Percentiles rank a stretch among this genome's conserved stretches.
Evolutionary conservation across 345 rosid species (phyloP).

Genomic region (Balakata baccata): DNA sequence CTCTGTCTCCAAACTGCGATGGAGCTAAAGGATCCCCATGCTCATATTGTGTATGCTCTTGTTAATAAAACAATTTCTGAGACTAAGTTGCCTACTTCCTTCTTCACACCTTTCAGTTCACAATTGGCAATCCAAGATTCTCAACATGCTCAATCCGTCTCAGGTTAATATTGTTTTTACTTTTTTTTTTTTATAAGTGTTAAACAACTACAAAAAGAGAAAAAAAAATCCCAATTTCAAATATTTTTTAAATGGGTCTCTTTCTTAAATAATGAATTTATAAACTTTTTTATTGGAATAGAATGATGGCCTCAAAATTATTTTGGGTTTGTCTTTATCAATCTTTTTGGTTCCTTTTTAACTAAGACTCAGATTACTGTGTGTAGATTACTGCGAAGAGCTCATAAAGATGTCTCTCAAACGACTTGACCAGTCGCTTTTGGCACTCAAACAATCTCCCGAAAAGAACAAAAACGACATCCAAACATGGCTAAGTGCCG

Average conservation of each 20-base stretch:
- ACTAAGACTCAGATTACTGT: background rate
- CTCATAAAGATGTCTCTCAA: constrained; percentile 50
- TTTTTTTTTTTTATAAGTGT: no score
- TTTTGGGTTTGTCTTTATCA: background rate
- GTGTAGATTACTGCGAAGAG: constrained; percentile 50
- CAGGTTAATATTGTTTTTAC: constrained; percentile 38
- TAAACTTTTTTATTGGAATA: background rate
- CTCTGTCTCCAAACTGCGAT: constrained; percentile 54
- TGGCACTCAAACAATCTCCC: constrained; percentile 41
- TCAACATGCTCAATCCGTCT: constrained; percentile 24
- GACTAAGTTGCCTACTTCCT: constrained; percentile 34
- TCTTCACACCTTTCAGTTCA: constrained; percentile 28
- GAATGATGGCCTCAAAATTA: background rate
- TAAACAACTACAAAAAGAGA: no score
- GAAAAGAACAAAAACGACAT: constrained; percentile 45
- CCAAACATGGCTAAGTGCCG: constrained; percentile 81
- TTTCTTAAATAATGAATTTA: background rate
- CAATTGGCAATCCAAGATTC: constrained; percentile 24
- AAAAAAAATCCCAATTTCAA: no score
- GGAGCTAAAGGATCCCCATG: constrained; percentile 21
- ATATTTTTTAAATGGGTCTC: background rate
- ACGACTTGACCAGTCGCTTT: constrained; percentile 49
- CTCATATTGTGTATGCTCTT: constrained; percentile 44
- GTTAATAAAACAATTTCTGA: constrained; percentile 59
- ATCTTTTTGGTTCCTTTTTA: background rate